phyloP scores from a whole-genome alignment of 2,329 filamentous ascomycete species.

The Zymoseptoria pseudotritici region DNA sequence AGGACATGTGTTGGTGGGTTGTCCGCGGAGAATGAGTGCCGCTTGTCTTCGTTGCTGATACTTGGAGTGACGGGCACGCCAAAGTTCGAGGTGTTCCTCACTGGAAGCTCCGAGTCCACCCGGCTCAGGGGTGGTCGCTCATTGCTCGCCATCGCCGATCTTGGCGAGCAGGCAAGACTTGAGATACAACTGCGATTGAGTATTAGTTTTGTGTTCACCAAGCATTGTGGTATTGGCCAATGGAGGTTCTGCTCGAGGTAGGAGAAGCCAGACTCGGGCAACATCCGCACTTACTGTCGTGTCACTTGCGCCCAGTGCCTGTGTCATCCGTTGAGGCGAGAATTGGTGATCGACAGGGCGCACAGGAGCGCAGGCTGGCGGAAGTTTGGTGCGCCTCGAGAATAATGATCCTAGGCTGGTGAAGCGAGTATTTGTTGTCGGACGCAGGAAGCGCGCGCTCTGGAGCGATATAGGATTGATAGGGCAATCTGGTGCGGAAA shows the following conservation, averaged over 20 bases:
- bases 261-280: not conserved
- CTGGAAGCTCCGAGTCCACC: not conserved
- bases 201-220: not conserved
- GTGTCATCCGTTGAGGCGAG: not conserved
- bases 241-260: conserved; percentile 8
- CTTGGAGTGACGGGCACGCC: conserved; percentile 22
- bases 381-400: not conserved
- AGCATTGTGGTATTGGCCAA: not conserved
- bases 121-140: conserved; percentile 10
- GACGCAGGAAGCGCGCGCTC: not conserved
- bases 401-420: not conserved
- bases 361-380: not conserved
- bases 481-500: not conserved
- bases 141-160: conserved; percentile 16
- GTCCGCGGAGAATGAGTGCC: conserved; percentile 3
- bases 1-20: conserved; percentile 14
- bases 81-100: not conserved
- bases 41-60: conserved; percentile 15
- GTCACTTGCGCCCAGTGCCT: not conserved
- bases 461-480: not conserved
- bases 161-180: conserved; percentile 1
- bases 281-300: not conserved
- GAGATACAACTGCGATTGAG: not conserved
- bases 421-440: not conserved
- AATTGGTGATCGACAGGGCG: not conserved